A percentile compares a stretch with the other conserved stretches of the same genome.
These are phyloP conservation scores for Monosporozyma servazzii DNA, from an alignment of 805 yeast species.

Conservation along the genomic window DNA sequence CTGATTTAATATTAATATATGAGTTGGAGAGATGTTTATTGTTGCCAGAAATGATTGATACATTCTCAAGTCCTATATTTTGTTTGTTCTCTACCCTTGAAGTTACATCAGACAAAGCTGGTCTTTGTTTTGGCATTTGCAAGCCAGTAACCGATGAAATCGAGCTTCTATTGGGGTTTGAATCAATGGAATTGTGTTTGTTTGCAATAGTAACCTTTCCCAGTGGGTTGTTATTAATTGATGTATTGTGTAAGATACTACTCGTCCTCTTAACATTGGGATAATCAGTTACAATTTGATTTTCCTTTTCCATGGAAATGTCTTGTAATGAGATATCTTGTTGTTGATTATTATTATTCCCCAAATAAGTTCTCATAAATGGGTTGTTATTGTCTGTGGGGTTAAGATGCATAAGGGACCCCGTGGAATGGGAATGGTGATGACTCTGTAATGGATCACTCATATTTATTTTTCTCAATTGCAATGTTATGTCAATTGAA, in stretches of 20 bases:
- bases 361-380: neutral
- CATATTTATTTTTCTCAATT: neutral
- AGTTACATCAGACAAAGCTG: slow-evolving; percentile 29
- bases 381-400: neutral
- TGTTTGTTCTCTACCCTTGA: slow-evolving; percentile 19
- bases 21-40: neutral
- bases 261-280: neutral
- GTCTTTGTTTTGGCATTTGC: slow-evolving; percentile 12
- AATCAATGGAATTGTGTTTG: neutral
- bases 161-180: neutral
- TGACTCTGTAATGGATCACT: neutral
- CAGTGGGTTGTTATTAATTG: neutral
- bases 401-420: neutral
- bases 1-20: neutral
- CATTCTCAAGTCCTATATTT: neutral
- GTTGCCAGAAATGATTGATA: neutral
- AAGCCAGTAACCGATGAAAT: neutral
- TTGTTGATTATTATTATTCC: neutral
- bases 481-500: neutral
- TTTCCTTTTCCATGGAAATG: neutral
- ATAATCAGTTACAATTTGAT: neutral
- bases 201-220: neutral
- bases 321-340: neutral
- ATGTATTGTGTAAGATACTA: neutral
- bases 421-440: neutral